These are phyloP conservation scores for Pseudoperonospora humuli DNA, from an alignment of 352 stramenopile species.

Conservation along the genomic window DNA sequence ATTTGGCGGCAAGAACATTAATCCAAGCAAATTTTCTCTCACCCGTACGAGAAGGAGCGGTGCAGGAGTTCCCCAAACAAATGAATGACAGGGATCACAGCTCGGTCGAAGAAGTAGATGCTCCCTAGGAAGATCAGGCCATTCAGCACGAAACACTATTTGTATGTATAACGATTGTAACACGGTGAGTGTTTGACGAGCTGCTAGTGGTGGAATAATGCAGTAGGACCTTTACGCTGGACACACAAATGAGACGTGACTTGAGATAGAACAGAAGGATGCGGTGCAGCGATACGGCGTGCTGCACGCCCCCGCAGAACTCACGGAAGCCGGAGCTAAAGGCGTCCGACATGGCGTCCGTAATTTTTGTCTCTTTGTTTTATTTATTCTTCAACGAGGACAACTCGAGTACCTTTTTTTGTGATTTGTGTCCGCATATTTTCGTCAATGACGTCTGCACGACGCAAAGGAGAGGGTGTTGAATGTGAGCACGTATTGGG, in stretches of 20 bases:
- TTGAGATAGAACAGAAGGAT: conserved; percentile 84
- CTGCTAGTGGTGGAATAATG: no score
- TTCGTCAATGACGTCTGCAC: conserved; percentile 11
- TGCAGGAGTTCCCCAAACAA: conserved; percentile 81
- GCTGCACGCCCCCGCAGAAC: conserved; percentile 81
- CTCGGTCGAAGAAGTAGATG: conserved; percentile 85
- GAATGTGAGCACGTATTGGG: no score
- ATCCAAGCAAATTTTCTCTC: conserved; percentile 1
- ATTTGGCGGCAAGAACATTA: background rate
- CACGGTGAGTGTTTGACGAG: no score
- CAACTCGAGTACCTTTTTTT: conserved; percentile 5
- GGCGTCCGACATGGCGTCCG: conserved; percentile 28
- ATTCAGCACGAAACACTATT: conserved; percentile 82
- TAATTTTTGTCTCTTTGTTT: background rate
- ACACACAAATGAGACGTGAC: conserved; percentile 77
- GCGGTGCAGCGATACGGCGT: conserved; percentile 78
- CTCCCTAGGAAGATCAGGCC: conserved; percentile 84
- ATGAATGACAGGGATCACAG: conserved; percentile 83
- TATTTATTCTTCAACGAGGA: conserved; percentile 1
- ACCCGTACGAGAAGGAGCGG: conserved; percentile 58
- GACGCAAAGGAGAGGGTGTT: conserved; percentile 43
- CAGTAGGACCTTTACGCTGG: conserved; percentile 58
- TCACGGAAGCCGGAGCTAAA: conserved; percentile 64
- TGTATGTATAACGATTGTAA: no score
- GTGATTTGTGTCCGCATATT: conserved; percentile 17